phyloP scores from a whole-genome alignment of 495 filamentous ascomycete species.

The Tuber borchii region DNA sequence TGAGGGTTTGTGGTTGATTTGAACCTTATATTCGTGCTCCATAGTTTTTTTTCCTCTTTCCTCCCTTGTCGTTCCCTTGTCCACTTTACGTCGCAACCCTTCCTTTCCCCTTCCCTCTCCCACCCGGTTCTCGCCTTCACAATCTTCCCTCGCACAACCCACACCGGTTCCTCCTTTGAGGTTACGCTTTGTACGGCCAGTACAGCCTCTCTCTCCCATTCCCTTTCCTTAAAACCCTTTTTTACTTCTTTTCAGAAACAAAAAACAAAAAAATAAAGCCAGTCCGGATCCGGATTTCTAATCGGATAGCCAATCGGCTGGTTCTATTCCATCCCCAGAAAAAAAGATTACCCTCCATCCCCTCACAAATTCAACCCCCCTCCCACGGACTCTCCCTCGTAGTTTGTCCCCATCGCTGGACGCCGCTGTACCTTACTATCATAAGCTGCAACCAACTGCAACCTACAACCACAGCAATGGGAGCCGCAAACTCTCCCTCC shows the following conservation, averaged over 20 bases:
- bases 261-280: background rate
- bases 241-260: background rate
- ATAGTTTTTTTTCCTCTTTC: background rate
- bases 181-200: background rate
- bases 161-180: background rate
- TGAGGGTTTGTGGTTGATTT: background rate
- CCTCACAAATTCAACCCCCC: background rate
- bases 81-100: background rate
- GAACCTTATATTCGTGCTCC: background rate
- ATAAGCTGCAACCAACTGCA: conserved; percentile 5
- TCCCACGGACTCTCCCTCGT: background rate
- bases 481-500: conserved; percentile 10
- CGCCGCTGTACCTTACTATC: conserved; percentile 4
- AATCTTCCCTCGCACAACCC: background rate
- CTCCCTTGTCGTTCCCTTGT: background rate
- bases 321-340: background rate
- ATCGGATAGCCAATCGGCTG: background rate
- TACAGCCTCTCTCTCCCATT: background rate
- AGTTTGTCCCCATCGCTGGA: conserved; percentile 3
- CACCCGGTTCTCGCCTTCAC: background rate
- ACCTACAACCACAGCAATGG: background rate
- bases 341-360: background rate
- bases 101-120: conserved; percentile 12
- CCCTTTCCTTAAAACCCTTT: background rate
- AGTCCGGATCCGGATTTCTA: background rate